These are phyloP conservation scores for Trametes gibbosa DNA, from an alignment of 768 basidiomycete species.

Conservation along the genomic window DNA sequence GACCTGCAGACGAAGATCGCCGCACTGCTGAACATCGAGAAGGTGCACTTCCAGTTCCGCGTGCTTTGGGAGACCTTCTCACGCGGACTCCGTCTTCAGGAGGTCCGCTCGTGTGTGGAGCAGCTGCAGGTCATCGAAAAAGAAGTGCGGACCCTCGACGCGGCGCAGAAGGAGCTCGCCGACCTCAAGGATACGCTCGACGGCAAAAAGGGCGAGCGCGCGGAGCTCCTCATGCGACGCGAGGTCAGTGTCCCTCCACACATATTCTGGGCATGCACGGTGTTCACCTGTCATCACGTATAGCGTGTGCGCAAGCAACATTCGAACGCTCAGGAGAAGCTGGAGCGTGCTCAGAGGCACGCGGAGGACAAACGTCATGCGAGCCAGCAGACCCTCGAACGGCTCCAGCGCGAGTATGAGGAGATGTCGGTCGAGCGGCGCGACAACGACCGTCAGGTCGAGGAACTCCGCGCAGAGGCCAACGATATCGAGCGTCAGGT, in stretches of 20 bases:
- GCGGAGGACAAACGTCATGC: slow-evolving; percentile 76
- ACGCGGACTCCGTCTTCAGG: slow-evolving; percentile 39
- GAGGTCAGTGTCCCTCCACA: slow-evolving; percentile 46
- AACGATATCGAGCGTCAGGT: slow-evolving; percentile 69
- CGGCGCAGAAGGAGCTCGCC: slow-evolving; percentile 62
- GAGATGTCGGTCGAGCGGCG: slow-evolving; percentile 73
- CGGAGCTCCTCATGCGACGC: slow-evolving; percentile 61
- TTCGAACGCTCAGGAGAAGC: slow-evolving; percentile 77
- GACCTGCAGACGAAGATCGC: slow-evolving; percentile 76
- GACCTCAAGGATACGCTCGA: slow-evolving; percentile 69
- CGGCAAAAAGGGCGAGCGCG: slow-evolving; percentile 71
- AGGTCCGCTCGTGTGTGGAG: slow-evolving; percentile 67
- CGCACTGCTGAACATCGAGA: slow-evolving; percentile 70
- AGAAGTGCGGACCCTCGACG: slow-evolving; percentile 61
- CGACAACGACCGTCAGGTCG: slow-evolving; percentile 76
- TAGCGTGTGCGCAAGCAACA: slow-evolving; percentile 83
- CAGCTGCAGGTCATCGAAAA: slow-evolving; percentile 74
- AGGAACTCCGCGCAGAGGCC: slow-evolving; percentile 71
- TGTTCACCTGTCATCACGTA: neutral
- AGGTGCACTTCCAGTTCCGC: slow-evolving; percentile 39
- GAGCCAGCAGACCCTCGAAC: slow-evolving; percentile 72
- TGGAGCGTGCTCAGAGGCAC: slow-evolving; percentile 74
- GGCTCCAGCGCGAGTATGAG: slow-evolving; percentile 75
- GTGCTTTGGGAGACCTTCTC: neutral
- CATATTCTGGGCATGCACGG: neutral